Percentiles rank a stretch among this genome's conserved stretches.
These are phyloP conservation scores for Trametes gibbosa DNA, from an alignment of 768 basidiomycete species.

Conservation along the genomic window DNA sequence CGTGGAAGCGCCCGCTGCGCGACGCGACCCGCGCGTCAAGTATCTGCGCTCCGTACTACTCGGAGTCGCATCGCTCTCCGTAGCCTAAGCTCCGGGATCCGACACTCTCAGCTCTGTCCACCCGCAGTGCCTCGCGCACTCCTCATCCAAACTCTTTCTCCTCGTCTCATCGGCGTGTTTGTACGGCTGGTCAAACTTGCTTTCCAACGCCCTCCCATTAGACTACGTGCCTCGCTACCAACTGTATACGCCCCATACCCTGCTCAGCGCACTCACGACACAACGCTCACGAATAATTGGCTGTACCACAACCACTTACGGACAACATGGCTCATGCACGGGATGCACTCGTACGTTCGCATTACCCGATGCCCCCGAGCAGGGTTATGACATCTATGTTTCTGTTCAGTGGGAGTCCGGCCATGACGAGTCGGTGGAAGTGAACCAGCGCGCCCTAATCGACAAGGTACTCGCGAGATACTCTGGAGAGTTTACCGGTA, in stretches of 20 bases:
- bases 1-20: background rate
- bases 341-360: slow-evolving; percentile 19
- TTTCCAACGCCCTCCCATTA: background rate
- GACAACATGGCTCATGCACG: slow-evolving; percentile 19
- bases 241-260: no score
- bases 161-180: background rate
- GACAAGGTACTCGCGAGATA: slow-evolving; percentile 97
- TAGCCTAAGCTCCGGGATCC: no score
- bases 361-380: background rate
- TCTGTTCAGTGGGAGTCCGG: slow-evolving; percentile 49
- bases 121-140: slow-evolving; percentile 2
- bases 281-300: background rate
- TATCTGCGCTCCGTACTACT: background rate
- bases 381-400: background rate
- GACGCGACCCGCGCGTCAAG: slow-evolving; percentile 7
- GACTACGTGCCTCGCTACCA: background rate
- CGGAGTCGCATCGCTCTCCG: background rate
- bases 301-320: background rate
- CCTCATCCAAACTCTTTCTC: background rate
- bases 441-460: slow-evolving; percentile 94
- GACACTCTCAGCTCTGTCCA: background rate
- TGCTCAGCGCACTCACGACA: background rate
- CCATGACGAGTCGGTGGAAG: slow-evolving; percentile 80
- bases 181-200: no score
- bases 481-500: slow-evolving; percentile 87